phyloP scores from a whole-genome alignment of 73 alveolate genomes.

The Paramecium tetraurelia region DNA sequence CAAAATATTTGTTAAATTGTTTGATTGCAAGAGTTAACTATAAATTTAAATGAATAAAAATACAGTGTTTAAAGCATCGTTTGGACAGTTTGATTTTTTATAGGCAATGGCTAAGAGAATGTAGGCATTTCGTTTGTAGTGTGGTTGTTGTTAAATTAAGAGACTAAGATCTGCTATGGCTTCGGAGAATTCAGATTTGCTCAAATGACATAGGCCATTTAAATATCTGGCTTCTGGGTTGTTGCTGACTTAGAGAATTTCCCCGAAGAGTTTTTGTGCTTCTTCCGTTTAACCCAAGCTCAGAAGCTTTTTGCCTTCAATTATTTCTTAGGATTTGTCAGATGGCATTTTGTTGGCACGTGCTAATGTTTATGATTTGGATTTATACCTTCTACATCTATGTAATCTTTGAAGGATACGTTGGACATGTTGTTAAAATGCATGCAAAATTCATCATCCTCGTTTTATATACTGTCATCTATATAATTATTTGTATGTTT shows the following conservation, averaged over 20 bases:
- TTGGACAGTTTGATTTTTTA: conserved; percentile 14
- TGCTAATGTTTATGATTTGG: neutral
- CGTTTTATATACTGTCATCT: conserved; percentile 19
- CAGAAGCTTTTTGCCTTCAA: conserved; percentile 5
- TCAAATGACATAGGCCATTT: conserved; percentile 16
- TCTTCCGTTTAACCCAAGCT: conserved; percentile 23
- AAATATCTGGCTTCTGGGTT: conserved; percentile 50
- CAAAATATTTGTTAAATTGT: conserved; percentile 70
- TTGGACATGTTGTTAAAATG: neutral
- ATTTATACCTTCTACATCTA: neutral
- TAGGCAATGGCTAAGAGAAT: conserved; percentile 59
- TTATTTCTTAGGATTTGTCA: conserved; percentile 9
- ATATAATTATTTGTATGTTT: neutral
- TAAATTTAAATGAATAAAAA: neutral
- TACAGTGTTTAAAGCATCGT: conserved; percentile 48
- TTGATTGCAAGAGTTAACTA: conserved; percentile 58
- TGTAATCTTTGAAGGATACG: neutral
- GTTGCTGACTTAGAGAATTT: neutral
- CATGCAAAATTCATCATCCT: neutral
- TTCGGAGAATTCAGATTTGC: neutral
- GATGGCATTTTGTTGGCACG: neutral
- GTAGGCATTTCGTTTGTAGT: conserved; percentile 53
- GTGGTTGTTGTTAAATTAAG: conserved; percentile 41
- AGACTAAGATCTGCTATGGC: conserved; percentile 27
- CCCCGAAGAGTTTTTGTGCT: conserved; percentile 14